Percentiles rank a stretch among this genome's conserved stretches.
phyloP scores from a whole-genome alignment of 495 filamentous ascomycete species.

The Lineolata rhizophorae region DNA sequence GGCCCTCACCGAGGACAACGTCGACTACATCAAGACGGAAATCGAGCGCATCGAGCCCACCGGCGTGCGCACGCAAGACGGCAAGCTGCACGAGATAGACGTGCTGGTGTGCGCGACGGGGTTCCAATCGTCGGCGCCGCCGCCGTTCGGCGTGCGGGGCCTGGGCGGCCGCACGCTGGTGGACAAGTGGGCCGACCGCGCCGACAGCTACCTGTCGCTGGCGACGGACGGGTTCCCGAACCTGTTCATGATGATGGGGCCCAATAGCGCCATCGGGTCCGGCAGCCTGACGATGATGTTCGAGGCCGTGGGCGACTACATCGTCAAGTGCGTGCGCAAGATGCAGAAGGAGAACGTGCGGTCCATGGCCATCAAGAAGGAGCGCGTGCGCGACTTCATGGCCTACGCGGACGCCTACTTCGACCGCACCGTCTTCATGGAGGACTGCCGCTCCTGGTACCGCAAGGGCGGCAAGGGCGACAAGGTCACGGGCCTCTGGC shows the following conservation, averaged over 20 bases:
- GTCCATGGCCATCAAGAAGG: slow-evolving; percentile 16
- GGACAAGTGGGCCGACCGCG: slow-evolving; percentile 10
- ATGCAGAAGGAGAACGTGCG: slow-evolving; percentile 16
- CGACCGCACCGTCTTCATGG: slow-evolving; percentile 23
- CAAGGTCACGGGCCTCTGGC: slow-evolving; percentile 19
- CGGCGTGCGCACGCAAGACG: slow-evolving; percentile 11
- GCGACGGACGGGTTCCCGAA: slow-evolving; percentile 14
- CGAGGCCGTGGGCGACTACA: slow-evolving; percentile 29
- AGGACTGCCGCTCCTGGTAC: slow-evolving; percentile 32
- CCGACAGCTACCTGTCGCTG: slow-evolving; percentile 11
- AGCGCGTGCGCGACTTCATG: slow-evolving; percentile 25
- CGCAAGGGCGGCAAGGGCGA: slow-evolving; percentile 17
- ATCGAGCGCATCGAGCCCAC: slow-evolving; percentile 11
- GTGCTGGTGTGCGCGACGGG: slow-evolving; percentile 26
- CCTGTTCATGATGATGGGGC: slow-evolving; percentile 15
- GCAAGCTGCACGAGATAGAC: slow-evolving; percentile 14
- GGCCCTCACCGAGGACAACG: slow-evolving; percentile 12
- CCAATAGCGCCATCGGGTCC: slow-evolving; percentile 26
- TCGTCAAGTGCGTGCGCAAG: slow-evolving; percentile 26
- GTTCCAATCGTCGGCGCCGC: slow-evolving; percentile 27
- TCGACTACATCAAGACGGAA: slow-evolving; percentile 12
- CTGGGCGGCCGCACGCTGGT: slow-evolving; percentile 12
- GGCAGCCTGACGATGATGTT: slow-evolving; percentile 3
- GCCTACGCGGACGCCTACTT: slow-evolving; percentile 26
- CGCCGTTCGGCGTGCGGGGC: slow-evolving; percentile 26